Evolutionary conservation across 495 filamentous ascomycete species (phyloP).

Genomic region (Penicillium taxi): DNA sequence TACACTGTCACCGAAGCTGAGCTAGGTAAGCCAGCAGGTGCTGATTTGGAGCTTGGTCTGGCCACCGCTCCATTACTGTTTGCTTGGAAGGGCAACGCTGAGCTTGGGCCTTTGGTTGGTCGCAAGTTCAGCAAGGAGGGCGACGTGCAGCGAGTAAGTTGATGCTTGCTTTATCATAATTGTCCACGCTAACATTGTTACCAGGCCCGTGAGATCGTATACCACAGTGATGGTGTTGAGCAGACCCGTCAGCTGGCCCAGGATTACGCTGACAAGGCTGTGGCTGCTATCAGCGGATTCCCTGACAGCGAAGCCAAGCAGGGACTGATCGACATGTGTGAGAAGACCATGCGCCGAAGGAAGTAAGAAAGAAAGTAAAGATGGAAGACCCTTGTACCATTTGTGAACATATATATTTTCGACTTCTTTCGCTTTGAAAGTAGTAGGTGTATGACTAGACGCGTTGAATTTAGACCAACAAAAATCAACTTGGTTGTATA

Average conservation of each 20-base stretch:
- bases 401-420: conserved; percentile 18
- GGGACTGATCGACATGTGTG: conserved; percentile 85
- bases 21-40: conserved; percentile 89
- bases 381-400: conserved; percentile 6
- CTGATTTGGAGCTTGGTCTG: conserved; percentile 86
- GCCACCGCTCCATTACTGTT: conserved; percentile 95
- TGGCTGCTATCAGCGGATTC: conserved; percentile 69
- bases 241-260: conserved; percentile 84
- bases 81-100: conserved; percentile 84
- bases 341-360: conserved; percentile 80
- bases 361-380: conserved; percentile 48
- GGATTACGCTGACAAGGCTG: conserved; percentile 84
- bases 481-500: conserved; percentile 2
- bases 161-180: background rate
- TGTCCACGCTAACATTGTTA: conserved; percentile 1
- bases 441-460: conserved; percentile 20
- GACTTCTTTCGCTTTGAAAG: conserved; percentile 9
- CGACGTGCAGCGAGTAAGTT: conserved; percentile 70
- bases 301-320: conserved; percentile 88
- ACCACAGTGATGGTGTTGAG: conserved; percentile 75
- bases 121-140: conserved; percentile 80
- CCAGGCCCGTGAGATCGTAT: conserved; percentile 81
- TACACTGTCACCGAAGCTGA: conserved; percentile 80
- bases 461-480: conserved; percentile 5
- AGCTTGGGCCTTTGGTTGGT: conserved; percentile 81